Conservation (phyloP, 805 yeast species). For the Sugiyamaella americana region DNA sequence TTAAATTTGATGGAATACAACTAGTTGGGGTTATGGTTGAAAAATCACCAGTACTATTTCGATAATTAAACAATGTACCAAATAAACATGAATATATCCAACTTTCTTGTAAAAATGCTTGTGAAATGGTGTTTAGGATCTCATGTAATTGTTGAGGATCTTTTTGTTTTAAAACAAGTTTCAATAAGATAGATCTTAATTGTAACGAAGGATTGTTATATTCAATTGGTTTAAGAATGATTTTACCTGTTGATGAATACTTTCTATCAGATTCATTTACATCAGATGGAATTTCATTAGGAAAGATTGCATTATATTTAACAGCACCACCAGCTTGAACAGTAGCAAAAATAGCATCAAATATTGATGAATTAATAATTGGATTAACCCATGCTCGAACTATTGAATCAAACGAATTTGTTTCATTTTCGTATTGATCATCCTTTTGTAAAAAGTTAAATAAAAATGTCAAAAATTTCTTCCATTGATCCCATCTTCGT, state of each 20-base stretch:
- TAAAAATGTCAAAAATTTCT: conserved; percentile 8
- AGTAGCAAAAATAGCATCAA: conserved; percentile 9
- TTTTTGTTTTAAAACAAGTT: background rate
- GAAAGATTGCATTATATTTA: background rate
- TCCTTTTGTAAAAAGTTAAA: conserved; percentile 7
- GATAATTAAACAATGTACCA: background rate
- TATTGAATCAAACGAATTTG: conserved; percentile 1
- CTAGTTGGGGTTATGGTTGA: no score
- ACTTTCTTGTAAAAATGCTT: background rate
- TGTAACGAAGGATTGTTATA: background rate
- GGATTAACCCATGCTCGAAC: conserved; percentile 5
- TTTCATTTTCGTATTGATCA: background rate
- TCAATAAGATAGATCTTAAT: background rate
- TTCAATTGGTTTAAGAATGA: background rate
- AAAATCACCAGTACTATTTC: background rate
- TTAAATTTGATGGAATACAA: background rate
- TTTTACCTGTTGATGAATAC: background rate
- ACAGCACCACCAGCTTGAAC: conserved; percentile 1
- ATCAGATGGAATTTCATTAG: background rate
- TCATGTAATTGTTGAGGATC: no score
- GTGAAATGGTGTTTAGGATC: no score
- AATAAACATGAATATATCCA: background rate
- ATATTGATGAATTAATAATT: background rate
- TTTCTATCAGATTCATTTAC: background rate
- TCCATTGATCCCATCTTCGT: conserved; percentile 13